A percentile compares a stretch with the other conserved stretches of the same genome.
These are phyloP conservation scores for Epichloe sibirici DNA, from an alignment of 2,329 filamentous ascomycete genomes.

Conservation along the genomic window DNA sequence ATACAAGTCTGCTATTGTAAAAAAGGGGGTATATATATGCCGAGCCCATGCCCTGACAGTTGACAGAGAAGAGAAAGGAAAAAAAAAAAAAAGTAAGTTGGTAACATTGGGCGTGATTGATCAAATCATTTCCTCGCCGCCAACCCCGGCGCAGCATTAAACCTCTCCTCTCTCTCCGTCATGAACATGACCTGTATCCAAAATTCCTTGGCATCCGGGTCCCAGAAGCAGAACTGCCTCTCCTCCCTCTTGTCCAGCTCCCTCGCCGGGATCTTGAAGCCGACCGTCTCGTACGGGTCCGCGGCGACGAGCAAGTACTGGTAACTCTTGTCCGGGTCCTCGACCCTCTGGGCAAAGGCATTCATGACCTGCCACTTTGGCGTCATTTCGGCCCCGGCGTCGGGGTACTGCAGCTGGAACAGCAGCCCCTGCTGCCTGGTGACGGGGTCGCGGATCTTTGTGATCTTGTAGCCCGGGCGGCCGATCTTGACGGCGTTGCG, in stretches of 20 bases:
- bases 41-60: background rate
- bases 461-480: conserved; percentile 93
- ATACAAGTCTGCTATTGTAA: background rate
- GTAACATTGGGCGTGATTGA: background rate
- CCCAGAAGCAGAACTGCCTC: conserved; percentile 88
- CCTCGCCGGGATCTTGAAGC: conserved; percentile 86
- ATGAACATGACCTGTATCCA: conserved; percentile 98
- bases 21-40: background rate
- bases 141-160: conserved; percentile 51
- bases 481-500: conserved; percentile 91
- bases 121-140: conserved; percentile 32
- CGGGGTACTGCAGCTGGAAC: conserved; percentile 94
- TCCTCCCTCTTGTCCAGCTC: conserved; percentile 87
- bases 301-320: conserved; percentile 93
- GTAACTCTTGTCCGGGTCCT: conserved; percentile 86
- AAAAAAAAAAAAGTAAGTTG: background rate
- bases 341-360: conserved; percentile 88
- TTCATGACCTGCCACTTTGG: conserved; percentile 95
- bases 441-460: conserved; percentile 81
- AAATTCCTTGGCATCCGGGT: conserved; percentile 90
- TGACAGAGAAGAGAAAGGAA: no score
- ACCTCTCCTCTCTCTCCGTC: conserved; percentile 92
- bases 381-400: conserved; percentile 62
- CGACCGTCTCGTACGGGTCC: conserved; percentile 95
- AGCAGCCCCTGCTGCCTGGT: conserved; percentile 80